Percentiles rank a stretch among this genome's conserved stretches.
Evolutionary conservation across 148 eudicot species (phyloP).

Genomic region (Tetragonia tetragonoides): DNA sequence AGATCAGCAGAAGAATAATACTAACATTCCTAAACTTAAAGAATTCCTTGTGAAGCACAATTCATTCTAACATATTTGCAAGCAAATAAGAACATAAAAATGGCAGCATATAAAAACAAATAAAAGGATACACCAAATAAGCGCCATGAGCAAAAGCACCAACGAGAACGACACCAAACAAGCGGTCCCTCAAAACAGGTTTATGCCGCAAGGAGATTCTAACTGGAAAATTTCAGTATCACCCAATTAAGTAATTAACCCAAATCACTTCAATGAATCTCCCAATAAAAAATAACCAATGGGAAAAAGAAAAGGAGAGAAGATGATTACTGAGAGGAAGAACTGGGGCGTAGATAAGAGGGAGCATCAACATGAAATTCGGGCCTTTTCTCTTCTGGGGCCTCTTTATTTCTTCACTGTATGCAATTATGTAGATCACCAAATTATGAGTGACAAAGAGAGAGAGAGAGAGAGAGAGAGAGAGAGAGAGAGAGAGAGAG

Average conservation of each 20-base stretch:
- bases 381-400: constrained; percentile 42
- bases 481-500: not conserved
- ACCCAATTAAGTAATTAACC: not conserved
- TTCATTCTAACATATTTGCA: too few relatives aligned
- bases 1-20: not conserved
- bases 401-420: constrained; percentile 37
- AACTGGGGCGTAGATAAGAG: constrained; percentile 85
- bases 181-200: constrained; percentile 86
- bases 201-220: constrained; percentile 65
- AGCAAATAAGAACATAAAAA: not conserved
- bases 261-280: not conserved
- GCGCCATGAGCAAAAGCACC: constrained; percentile 85
- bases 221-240: constrained; percentile 39
- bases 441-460: not conserved
- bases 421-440: not conserved
- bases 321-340: constrained; percentile 81
- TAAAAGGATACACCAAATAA: constrained; percentile 94
- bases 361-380: constrained; percentile 55
- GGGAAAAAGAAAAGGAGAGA: not conserved
- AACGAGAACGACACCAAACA: constrained; percentile 73
- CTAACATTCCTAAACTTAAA: not conserved
- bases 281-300: not conserved
- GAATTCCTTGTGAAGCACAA: not conserved
- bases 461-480: not conserved
- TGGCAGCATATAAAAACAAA: not conserved